phyloP scores from a whole-genome alignment of 176 grass and related monocot genomes.

The Musa troglodytarum region DNA sequence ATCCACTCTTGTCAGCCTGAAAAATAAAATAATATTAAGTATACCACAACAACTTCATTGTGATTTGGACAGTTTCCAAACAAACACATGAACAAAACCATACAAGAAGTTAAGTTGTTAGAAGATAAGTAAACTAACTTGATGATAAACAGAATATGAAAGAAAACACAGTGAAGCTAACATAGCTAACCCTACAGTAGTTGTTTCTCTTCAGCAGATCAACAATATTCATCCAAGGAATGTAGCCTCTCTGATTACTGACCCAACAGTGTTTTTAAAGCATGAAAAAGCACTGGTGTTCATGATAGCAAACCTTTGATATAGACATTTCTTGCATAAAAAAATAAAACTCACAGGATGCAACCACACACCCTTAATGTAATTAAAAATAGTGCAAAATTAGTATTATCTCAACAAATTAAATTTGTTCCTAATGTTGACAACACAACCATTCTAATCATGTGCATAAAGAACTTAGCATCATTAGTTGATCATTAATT shows the following conservation, averaged over 20 bases:
- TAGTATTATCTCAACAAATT: background rate
- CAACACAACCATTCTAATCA: background rate
- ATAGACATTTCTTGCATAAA: background rate
- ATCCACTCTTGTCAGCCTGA: slow-evolving; percentile 68
- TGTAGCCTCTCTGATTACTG: background rate
- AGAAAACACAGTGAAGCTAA: background rate
- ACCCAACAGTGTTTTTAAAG: background rate
- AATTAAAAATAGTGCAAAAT: background rate
- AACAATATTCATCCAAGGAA: too few species aligned
- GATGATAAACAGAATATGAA: background rate
- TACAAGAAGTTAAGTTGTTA: background rate
- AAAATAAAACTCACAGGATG: background rate
- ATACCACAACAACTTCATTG: background rate
- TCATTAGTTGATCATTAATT: background rate
- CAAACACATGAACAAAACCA: background rate
- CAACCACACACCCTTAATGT: background rate
- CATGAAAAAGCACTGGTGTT: background rate
- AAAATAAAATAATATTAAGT: slow-evolving; percentile 11
- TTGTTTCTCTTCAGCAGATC: too few species aligned
- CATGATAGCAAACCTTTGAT: background rate
- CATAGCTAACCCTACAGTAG: too few species aligned
- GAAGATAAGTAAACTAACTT: background rate
- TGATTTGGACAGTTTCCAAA: background rate
- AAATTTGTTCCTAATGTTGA: background rate
- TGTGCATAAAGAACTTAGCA: background rate